A percentile compares a stretch with the other conserved stretches of the same genome.
phyloP scores from a whole-genome alignment of 352 stramenopile genomes.

The Globisporangium barbulae region DNA sequence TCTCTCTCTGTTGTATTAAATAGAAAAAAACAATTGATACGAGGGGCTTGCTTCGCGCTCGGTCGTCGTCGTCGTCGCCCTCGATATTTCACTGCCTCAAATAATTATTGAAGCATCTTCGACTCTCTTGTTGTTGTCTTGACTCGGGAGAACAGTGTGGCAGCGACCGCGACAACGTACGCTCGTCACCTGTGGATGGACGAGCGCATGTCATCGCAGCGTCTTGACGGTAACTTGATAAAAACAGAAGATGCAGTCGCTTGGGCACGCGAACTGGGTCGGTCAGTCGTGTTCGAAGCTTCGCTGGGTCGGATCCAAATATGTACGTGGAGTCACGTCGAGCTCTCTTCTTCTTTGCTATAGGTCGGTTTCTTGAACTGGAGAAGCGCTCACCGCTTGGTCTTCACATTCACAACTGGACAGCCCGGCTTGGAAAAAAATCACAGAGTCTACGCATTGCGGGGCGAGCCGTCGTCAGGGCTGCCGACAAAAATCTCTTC shows the following conservation, averaged over 20 bases:
- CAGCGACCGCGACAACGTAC: not conserved
- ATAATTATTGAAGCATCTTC: slow-evolving; percentile 23
- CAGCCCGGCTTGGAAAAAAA: not conserved
- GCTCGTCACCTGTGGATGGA: not conserved
- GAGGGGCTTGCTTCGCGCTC: not conserved
- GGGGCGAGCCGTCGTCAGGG: slow-evolving; percentile 30
- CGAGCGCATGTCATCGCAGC: not conserved
- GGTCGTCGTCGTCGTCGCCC: not conserved
- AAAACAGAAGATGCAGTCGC: slow-evolving; percentile 22
- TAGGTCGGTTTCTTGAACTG: not conserved
- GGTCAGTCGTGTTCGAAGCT: slow-evolving; percentile 1
- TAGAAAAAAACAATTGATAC: slow-evolving; percentile 36
- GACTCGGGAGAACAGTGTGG: slow-evolving; percentile 6
- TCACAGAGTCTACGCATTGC: slow-evolving; percentile 28
- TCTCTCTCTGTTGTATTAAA: slow-evolving; percentile 21
- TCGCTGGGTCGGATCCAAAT: slow-evolving; percentile 10
- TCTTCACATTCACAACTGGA: slow-evolving; percentile 8
- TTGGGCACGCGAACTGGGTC: not conserved
- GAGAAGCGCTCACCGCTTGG: not conserved
- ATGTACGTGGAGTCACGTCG: slow-evolving; percentile 18
- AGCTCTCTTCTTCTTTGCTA: slow-evolving; percentile 7
- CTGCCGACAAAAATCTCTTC: slow-evolving; percentile 58
- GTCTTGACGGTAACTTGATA: slow-evolving; percentile 16
- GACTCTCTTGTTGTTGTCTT: slow-evolving; percentile 17
- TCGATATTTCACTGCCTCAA: slow-evolving; percentile 15